phyloP scores from a whole-genome alignment of 2,329 filamentous ascomycete genomes.

The Allantophomopsis lycopodina region DNA sequence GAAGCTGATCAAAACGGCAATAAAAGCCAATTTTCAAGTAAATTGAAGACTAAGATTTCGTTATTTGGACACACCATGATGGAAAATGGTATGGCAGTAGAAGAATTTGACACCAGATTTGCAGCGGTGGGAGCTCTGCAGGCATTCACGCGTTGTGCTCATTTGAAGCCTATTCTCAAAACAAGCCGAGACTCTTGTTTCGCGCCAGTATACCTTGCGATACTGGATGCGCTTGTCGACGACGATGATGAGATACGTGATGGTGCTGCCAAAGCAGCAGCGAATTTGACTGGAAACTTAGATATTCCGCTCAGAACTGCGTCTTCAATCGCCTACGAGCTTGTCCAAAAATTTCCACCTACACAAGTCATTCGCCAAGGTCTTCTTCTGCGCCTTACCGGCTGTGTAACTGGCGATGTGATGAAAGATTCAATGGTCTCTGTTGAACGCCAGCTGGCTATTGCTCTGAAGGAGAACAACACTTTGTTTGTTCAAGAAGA shows the following conservation, averaged over 20 bases:
- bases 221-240: slow-evolving; percentile 72
- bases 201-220: slow-evolving; percentile 43
- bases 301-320: slow-evolving; percentile 4
- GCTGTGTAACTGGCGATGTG: too few species aligned
- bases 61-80: too few species aligned
- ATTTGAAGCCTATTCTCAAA: slow-evolving; percentile 9
- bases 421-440: slow-evolving; percentile 3
- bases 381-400: too few species aligned
- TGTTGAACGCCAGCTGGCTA: slow-evolving; percentile 27
- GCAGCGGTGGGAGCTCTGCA: slow-evolving; percentile 41
- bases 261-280: slow-evolving; percentile 37
- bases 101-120: slow-evolving; percentile 53
- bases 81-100: not conserved
- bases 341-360: too few species aligned
- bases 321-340: slow-evolving; percentile 13
- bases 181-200: slow-evolving; percentile 19
- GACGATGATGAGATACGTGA: slow-evolving; percentile 84
- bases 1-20: too few species aligned
- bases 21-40: too few species aligned
- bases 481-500: slow-evolving; percentile 79
- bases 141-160: slow-evolving; percentile 27
- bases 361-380: too few species aligned
- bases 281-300: slow-evolving; percentile 25
- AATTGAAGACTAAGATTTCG: too few species aligned
- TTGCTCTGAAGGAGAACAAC: slow-evolving; percentile 40